Evolutionary conservation across 768 basidiomycete species (phyloP), one percentile per base, ranked within the genome.

Genomic region (Russula ochroleuca): DNA sequence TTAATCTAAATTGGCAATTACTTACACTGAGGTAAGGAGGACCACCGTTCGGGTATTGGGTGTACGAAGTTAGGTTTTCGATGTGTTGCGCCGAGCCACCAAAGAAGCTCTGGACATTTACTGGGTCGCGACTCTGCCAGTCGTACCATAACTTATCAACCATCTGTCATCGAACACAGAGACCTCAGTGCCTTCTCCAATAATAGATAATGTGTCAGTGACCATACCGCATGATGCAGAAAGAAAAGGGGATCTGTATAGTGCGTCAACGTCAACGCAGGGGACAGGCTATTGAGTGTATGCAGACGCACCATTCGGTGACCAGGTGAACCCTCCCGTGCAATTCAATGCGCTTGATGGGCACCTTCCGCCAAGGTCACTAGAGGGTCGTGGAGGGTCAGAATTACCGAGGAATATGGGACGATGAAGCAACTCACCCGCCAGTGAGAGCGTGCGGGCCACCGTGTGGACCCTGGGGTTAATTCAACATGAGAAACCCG

Each of bases 111-210:
- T 63, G 58, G 57, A 61, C 64, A 65, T 73, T 76, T 10, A 48
- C 54, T 1, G 64, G 33, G 59, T 73, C 48, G 13, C 59, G 60
- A 57, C 62, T 61, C 53, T 77, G 76, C 76, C 76, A 76, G 54
- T 76, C 72, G 56, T 53, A 75, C 76, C 76, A 77, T 17, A 76
- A 57, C 61, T 75, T 75, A 66, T 76, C 76, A 53, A 77, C 67
- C 75, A 75, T 76, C 72, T 72, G 59, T 37, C 25, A n/a, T 6
- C 47, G 28, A 28, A 21, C 23, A 33, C 1, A 17, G 31, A 13
- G 17, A n/a, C 9, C 8, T 61, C 15, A 47, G 51, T 25, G n/a
- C 7, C 25, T 25, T 19, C 9, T 19, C 9, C 2, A 15, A 21
- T n/a, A n/a, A n/a, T 13, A 6, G 19, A 19, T 19, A 21, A 37